These are phyloP conservation scores for Nakaseomyces delphensis DNA, from an alignment of 1,139 yeast genomes.

Conservation along the genomic window DNA sequence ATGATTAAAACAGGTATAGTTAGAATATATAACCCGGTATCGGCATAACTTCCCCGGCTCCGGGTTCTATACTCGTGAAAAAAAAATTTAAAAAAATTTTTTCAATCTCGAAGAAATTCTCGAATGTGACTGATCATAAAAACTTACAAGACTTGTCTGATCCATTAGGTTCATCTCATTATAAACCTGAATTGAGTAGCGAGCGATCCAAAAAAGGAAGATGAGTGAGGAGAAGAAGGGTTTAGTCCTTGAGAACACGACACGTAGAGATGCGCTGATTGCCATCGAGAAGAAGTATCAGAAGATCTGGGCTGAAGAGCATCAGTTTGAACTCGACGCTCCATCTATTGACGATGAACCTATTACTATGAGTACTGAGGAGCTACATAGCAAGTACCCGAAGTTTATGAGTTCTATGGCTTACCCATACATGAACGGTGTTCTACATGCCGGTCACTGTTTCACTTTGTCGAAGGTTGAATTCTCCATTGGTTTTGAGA, in stretches of 20 bases:
- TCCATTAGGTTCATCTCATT: too few relatives aligned
- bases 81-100: too few relatives aligned
- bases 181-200: too few relatives aligned
- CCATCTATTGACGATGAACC: slow-evolving; percentile 65
- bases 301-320: slow-evolving; percentile 76
- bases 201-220: not conserved
- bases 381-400: slow-evolving; percentile 70
- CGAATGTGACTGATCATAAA: too few relatives aligned
- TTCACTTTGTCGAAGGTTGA: slow-evolving; percentile 94
- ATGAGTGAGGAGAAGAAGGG: slow-evolving; percentile 18
- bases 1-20: too few relatives aligned
- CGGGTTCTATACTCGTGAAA: too few relatives aligned
- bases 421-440: slow-evolving; percentile 98
- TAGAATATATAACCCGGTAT: not conserved
- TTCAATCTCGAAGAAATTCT: not conserved
- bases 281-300: slow-evolving; percentile 88
- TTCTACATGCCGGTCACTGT: slow-evolving; percentile 94
- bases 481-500: slow-evolving; percentile 86
- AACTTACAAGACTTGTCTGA: too few relatives aligned
- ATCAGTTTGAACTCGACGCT: slow-evolving; percentile 78
- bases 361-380: slow-evolving; percentile 48
- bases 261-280: slow-evolving; percentile 88
- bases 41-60: not conserved
- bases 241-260: slow-evolving; percentile 44
- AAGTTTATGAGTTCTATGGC: slow-evolving; percentile 94